A percentile compares a stretch with the other conserved stretches of the same genome.
Evolutionary conservation across 75 land plant genomes (phyloP).

Genomic region (Selaginella tamariscina): DNA sequence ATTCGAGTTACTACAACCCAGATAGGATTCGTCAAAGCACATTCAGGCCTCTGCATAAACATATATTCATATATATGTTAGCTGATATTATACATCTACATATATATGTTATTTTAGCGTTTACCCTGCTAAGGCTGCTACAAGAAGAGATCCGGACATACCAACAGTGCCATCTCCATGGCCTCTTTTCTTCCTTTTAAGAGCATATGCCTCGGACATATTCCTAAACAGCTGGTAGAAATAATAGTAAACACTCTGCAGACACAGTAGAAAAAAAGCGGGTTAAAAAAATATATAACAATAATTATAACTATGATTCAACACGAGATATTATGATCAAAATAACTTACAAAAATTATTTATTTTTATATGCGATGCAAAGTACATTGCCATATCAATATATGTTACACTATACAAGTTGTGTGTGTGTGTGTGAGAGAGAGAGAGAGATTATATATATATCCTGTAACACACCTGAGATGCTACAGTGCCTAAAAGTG

Average conservation of each 20-base stretch:
- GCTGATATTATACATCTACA: not conserved
- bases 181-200: constrained; percentile 47
- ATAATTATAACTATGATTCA: not conserved
- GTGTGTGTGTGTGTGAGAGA: too few species aligned
- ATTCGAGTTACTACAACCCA: constrained; percentile 98
- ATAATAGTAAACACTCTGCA: constrained; percentile 97
- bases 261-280: not conserved
- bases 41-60: constrained; percentile 62
- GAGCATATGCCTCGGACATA: constrained; percentile 62
- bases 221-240: constrained; percentile 89
- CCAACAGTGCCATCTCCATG: constrained; percentile 92
- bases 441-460: too few species aligned
- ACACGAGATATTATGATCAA: not conserved
- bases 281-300: not conserved
- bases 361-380: too few species aligned
- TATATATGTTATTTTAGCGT: not conserved
- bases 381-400: too few species aligned
- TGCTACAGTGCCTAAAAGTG: constrained; percentile 75
- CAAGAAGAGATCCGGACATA: constrained; percentile 72
- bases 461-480: constrained; percentile 76
- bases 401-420: too few species aligned
- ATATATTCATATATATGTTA: not conserved
- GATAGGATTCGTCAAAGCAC: constrained; percentile 94
- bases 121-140: constrained; percentile 91
- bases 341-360: too few species aligned